Conservation (phyloP, 768 basidiomycete genomes). For the Termitomyces sp. region DNA sequence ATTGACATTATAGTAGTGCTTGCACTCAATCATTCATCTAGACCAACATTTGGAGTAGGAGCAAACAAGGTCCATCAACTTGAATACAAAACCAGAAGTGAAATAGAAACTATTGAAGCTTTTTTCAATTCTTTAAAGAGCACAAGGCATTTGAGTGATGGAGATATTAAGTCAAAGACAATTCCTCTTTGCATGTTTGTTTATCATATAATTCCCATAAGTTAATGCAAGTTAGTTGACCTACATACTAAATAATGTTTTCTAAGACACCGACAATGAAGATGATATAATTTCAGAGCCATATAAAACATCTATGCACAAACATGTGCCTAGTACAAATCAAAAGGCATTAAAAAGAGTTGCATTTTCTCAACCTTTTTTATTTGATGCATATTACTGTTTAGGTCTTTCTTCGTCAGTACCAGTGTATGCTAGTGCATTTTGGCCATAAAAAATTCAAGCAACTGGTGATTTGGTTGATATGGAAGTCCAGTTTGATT, state of each 20-base stretch:
- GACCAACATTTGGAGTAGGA: conserved; percentile 1
- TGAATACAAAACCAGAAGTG: neutral
- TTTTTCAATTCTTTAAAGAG: neutral
- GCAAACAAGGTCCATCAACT: conserved; percentile 3
- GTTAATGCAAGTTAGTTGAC: neutral
- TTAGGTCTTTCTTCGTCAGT: neutral
- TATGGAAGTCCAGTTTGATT: neutral
- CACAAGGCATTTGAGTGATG: neutral
- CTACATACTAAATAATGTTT: neutral
- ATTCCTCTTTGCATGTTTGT: neutral
- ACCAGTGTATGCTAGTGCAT: neutral
- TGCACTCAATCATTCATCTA: neutral
- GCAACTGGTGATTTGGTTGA: neutral
- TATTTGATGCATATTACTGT: no score
- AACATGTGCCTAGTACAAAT: no score
- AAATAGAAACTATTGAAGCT: neutral
- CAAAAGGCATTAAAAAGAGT: no score
- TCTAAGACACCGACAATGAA: neutral
- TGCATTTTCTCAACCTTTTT: no score
- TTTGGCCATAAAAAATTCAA: neutral
- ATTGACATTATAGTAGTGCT: neutral
- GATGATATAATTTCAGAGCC: neutral
- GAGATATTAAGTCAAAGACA: neutral
- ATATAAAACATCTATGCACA: no score
- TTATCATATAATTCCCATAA: neutral